Evolutionary conservation across 306 rosid genomes (phyloP).

Genomic region (Cucumis melo): DNA sequence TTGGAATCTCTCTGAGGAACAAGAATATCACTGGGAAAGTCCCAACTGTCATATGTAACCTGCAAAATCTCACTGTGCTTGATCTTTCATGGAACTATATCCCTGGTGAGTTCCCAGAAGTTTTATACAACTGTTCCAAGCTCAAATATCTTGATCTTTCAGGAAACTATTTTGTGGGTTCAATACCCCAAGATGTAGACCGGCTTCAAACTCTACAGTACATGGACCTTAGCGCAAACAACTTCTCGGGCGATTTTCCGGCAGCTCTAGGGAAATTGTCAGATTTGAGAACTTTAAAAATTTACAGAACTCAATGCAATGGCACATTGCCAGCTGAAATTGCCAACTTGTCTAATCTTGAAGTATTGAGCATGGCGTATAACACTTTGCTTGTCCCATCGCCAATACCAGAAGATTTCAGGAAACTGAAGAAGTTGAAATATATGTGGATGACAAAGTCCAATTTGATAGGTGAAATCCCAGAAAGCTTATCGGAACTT

Average conservation of each 20-base stretch:
- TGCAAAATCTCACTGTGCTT: conserved; percentile 32
- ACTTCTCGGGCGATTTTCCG: conserved; percentile 56
- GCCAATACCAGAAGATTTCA: conserved; percentile 42
- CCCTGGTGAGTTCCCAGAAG: conserved; percentile 49
- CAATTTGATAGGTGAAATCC: conserved; percentile 51
- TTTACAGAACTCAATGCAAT: conserved; percentile 29
- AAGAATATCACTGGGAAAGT: conserved; percentile 25
- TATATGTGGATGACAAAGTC: conserved; percentile 21
- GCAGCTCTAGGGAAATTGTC: conserved; percentile 32
- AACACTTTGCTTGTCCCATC: conserved; percentile 19
- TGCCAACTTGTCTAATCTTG: conserved; percentile 46
- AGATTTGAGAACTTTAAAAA: conserved; percentile 16
- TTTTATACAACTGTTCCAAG: conserved; percentile 50
- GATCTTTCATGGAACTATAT: conserved; percentile 43
- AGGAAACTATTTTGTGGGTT: conserved; percentile 37
- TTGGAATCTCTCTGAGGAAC: conserved; percentile 21
- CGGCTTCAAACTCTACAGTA: conserved; percentile 22
- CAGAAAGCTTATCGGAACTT: conserved; percentile 28
- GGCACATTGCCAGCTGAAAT: conserved; percentile 53
- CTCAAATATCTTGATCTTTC: conserved; percentile 55
- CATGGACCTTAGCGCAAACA: conserved; percentile 46
- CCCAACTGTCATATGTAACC: conserved; percentile 41
- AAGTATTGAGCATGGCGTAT: conserved; percentile 24
- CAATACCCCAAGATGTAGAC: conserved; percentile 40
- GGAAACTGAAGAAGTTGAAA: conserved; percentile 35